These are phyloP conservation scores for Geoglossum cookeanum DNA, from an alignment of 2,329 filamentous ascomycete genomes.

Conservation along the genomic window DNA sequence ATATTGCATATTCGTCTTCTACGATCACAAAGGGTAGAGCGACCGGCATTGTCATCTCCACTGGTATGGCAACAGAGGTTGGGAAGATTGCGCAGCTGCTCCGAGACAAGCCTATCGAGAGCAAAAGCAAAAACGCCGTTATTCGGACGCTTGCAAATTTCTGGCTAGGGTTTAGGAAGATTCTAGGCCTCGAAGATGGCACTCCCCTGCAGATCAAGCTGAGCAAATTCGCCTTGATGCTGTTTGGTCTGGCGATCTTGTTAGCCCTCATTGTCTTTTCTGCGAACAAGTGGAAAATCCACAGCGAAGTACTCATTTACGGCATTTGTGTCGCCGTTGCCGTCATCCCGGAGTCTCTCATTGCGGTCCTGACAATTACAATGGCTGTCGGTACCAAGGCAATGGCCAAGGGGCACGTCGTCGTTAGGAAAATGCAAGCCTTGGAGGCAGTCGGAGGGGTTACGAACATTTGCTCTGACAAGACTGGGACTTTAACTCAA, in stretches of 20 bases:
- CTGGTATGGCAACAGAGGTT: conserved; percentile 57
- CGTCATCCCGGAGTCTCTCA: conserved; percentile 43
- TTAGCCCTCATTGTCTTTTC: conserved; percentile 51
- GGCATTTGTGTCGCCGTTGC: conserved; percentile 23
- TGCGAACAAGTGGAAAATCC: conserved; percentile 37
- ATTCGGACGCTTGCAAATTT: conserved; percentile 34
- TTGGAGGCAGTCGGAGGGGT: conserved; percentile 46
- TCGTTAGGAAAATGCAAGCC: conserved; percentile 44
- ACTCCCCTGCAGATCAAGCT: conserved; percentile 74
- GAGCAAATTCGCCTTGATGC: conserved; percentile 63
- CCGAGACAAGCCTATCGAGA: conserved; percentile 17
- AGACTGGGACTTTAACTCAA: conserved; percentile 45
- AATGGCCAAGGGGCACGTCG: conserved; percentile 45
- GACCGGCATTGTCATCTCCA: conserved; percentile 47
- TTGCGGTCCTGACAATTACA: conserved; percentile 48
- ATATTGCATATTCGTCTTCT: conserved; percentile 52
- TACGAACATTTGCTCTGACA: conserved; percentile 50
- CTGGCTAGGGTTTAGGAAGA: conserved; percentile 32
- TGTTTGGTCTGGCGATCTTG: conserved; percentile 56
- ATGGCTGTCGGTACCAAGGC: conserved; percentile 44
- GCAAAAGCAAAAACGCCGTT: conserved; percentile 23
- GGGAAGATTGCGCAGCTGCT: conserved; percentile 56
- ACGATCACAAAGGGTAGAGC: conserved; percentile 54
- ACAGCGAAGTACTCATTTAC: conserved; percentile 44
- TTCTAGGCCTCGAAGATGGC: conserved; percentile 47